phyloP scores from a whole-genome alignment of 2,329 filamentous ascomycete species.

The Neonectria punicea region DNA sequence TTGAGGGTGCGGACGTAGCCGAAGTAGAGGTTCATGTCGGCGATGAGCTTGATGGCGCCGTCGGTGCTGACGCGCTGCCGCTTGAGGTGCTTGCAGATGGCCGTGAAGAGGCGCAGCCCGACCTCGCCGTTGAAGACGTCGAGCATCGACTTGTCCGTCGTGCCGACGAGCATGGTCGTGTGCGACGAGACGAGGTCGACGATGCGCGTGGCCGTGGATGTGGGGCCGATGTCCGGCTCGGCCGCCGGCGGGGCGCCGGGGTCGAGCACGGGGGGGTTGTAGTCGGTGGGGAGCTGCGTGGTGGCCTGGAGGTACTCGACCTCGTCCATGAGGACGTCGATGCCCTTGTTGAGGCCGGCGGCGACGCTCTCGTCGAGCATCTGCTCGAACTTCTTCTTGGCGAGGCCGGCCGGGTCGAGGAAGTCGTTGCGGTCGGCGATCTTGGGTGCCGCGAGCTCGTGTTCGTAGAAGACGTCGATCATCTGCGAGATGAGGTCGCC shows the following conservation, averaged over 20 bases:
- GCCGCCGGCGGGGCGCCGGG: conserved; percentile 38
- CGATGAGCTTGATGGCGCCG: conserved; percentile 91
- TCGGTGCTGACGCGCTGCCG: conserved; percentile 91
- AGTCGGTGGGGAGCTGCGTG: conserved; percentile 86
- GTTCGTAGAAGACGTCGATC: conserved; percentile 98
- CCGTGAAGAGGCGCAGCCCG: conserved; percentile 88
- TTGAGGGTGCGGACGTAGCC: conserved; percentile 82
- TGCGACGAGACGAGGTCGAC: conserved; percentile 89
- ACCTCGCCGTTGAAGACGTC: conserved; percentile 99
- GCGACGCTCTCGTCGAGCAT: conserved; percentile 98
- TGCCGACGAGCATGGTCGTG: conserved; percentile 91
- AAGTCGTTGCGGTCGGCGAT: conserved; percentile 95
- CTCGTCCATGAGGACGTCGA: conserved; percentile 98
- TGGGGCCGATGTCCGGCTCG: conserved; percentile 70
- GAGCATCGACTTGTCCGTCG: conserved; percentile 96
- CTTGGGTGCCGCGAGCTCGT: conserved; percentile 85
- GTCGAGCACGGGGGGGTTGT: conserved; percentile 71
- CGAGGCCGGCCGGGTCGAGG: conserved; percentile 87
- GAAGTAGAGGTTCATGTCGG: conserved; percentile 95
- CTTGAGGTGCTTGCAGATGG: conserved; percentile 97
- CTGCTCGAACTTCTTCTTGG: conserved; percentile 98
- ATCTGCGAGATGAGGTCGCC: conserved; percentile 98
- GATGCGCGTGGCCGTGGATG: conserved; percentile 79
- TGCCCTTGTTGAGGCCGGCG: conserved; percentile 94
- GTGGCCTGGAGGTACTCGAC: conserved; percentile 95